A percentile compares a stretch with the other conserved stretches of the same genome.
Evolutionary conservation across 2,329 filamentous ascomycete species (phyloP).

Genomic region (Didymella keratinophila): DNA sequence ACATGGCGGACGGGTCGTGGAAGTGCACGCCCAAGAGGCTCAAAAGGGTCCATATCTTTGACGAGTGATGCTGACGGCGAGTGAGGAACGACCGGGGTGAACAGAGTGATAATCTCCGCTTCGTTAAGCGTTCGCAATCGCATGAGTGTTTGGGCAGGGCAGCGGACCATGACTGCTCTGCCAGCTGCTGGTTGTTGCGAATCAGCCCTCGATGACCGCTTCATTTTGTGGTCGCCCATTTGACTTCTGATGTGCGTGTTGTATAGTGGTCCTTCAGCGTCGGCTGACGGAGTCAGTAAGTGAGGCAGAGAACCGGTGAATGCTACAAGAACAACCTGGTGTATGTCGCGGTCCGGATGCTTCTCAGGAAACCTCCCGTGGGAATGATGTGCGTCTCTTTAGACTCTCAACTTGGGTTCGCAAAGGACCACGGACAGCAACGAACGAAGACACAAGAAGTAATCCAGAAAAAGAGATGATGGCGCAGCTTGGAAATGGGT

Average conservation of each 20-base stretch:
- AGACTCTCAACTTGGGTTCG: not conserved
- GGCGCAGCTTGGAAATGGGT: not conserved
- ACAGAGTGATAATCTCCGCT: conserved; percentile 54
- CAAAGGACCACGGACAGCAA: not conserved
- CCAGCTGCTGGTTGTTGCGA: conserved; percentile 20
- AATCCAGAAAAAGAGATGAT: not conserved
- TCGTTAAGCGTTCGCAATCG: conserved; percentile 48
- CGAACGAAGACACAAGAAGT: not conserved
- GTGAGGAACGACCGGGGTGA: conserved; percentile 64
- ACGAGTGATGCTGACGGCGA: conserved; percentile 42
- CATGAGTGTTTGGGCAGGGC: conserved; percentile 32
- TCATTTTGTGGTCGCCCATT: conserved; percentile 5
- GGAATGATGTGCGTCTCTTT: not conserved
- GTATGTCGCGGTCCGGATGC: not conserved
- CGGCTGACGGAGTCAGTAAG: not conserved
- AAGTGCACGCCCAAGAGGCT: conserved; percentile 71
- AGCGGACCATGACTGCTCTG: conserved; percentile 36
- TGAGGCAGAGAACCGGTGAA: not conserved
- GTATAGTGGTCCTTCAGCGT: not conserved
- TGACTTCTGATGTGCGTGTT: conserved; percentile 21
- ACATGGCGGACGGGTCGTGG: conserved; percentile 71
- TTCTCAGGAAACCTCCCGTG: not conserved
- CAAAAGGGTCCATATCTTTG: conserved; percentile 71
- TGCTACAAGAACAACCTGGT: not conserved
- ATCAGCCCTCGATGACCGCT: conserved; percentile 7